Base-by-base conservation (phyloP, 2,329 filamentous ascomycete species). In the Cytospora leucostoma region DNA sequence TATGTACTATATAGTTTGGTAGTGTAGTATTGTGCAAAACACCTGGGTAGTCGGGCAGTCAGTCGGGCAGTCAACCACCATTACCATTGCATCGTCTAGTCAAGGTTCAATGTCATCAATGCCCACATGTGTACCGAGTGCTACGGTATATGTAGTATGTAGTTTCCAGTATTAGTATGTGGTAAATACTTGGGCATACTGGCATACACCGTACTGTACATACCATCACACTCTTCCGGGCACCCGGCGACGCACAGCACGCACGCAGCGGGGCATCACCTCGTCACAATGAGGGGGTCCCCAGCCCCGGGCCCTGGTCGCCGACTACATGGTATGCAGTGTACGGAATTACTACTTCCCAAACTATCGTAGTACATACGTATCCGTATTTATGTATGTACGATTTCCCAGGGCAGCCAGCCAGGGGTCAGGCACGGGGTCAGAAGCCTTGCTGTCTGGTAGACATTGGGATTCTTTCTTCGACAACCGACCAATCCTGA, bases 401-500 rank as follows among this genome's bases (percentile, higher is more conserved):
- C 27, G 27, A 27, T 27, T 27, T 27, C 27, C 27, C 27, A 27
- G 27, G 27, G 27, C 27, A 27, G 27, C 27, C 27, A 27, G n/a
- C 15, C 15, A 13, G 6, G n/a, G 17, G 40, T 44, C 40, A 44
- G 40, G 17, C 17, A 21, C 44, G 19, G 17, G 38, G 17, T n/a
- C 19, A 17, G n/a, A 6, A 47, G 44, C 44, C 44, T 47, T 47
- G 44, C 17, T 44, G 17, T 44, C 17, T 40, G 38, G 38, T 7
- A 17, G 38, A 40, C 15, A 40, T 44, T 44, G 40, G n/a, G n/a
- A 44, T 11, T 47, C 17, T 47, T 4, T 27, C 21, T 21, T 47
- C 7, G 17, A 47, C 40, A 47, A n/a, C n/a, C 21, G 35, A 52
- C 49, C 57, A 38, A 53, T 53, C 40, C 51, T 32, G 37, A 54